Evolutionary conservation across 2,329 filamentous ascomycete genomes (phyloP), one percentile per base, ranked within the genome.

Genomic region (Didymella arachidicola): DNA sequence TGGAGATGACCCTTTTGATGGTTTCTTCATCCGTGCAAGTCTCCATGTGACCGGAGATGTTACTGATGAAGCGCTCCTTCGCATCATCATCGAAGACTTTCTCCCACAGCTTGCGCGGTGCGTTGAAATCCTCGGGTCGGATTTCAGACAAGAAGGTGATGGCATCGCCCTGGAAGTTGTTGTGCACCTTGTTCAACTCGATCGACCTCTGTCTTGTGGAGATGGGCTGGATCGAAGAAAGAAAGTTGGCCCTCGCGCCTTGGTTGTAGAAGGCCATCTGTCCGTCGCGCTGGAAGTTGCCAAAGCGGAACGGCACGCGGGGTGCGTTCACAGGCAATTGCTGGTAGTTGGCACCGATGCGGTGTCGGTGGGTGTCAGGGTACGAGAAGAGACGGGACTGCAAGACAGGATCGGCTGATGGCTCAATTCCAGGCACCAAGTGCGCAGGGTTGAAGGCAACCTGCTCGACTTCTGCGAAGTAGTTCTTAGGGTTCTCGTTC

Each of bases 281-380:
- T 16, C 90, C 90, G 69, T 92, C 89, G 61, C 90, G 86, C 74
- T 92, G 89, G 81, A 87, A 90, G 63, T 89, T 89, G 66, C 78
- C 80, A 46, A 84, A 79, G 4, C 80, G 59, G 78, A 89, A 82
- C 82, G 81, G 85, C 82, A 77, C 79, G 80, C 80, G 78, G 70
- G 79, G 75, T 79, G 80, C 66, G 77, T 83, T 77, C 59, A 86
- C 80, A 0, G 84, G 84, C 2, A 87, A 74, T 68, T 86, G 84
- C 69, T 86, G 83, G 70, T 86, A 86, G 75, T 87, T 87, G 63
- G 78, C 79, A 27, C 84, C 84, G 19, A 87, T 72, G 26, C 84
- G 81, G 73, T 86, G 82, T 57, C 83, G 82, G 69, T 86, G 84
- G 4, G 84, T 87, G 69, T 91, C 88, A 11, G 87, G 85, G 77